Conservation (phyloP, 345 rosid genomes). For the Barbarea vulgaris region DNA sequence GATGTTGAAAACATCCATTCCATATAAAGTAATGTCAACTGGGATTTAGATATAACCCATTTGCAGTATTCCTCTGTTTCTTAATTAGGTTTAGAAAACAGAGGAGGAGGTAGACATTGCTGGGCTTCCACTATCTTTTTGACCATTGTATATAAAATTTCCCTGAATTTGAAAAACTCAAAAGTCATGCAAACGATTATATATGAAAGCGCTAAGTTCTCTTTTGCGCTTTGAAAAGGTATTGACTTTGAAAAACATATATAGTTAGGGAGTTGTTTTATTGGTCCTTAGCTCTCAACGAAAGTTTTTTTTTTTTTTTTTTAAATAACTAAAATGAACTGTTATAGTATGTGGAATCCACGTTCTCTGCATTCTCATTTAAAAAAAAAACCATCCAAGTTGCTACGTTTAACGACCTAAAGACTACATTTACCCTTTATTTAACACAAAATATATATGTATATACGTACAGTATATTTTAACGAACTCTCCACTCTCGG, state of each 20-base stretch:
- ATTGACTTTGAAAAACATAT: constrained; percentile 13
- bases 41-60: constrained; percentile 24
- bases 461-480: too few species aligned
- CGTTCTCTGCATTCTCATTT: constrained; percentile 22
- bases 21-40: constrained; percentile 28
- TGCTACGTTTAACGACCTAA: constrained; percentile 8
- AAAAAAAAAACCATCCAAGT: constrained; percentile 5
- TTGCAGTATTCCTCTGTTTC: constrained; percentile 24
- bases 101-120: neutral
- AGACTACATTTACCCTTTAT: neutral
- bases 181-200: constrained; percentile 18
- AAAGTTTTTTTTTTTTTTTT: too few species aligned
- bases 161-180: neutral
- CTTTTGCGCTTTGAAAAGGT: constrained; percentile 19
- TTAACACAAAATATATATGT: too few species aligned
- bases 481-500: neutral
- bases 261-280: neutral
- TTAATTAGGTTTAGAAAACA: constrained; percentile 22
- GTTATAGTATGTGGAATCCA: constrained; percentile 25
- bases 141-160: neutral
- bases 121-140: constrained; percentile 27
- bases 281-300: neutral
- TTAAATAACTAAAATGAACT: neutral
- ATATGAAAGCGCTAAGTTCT: neutral
- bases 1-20: constrained; percentile 39